Evolutionary conservation across 805 yeast genomes (phyloP).

Genomic region (Ogataea parapolymorpha): DNA sequence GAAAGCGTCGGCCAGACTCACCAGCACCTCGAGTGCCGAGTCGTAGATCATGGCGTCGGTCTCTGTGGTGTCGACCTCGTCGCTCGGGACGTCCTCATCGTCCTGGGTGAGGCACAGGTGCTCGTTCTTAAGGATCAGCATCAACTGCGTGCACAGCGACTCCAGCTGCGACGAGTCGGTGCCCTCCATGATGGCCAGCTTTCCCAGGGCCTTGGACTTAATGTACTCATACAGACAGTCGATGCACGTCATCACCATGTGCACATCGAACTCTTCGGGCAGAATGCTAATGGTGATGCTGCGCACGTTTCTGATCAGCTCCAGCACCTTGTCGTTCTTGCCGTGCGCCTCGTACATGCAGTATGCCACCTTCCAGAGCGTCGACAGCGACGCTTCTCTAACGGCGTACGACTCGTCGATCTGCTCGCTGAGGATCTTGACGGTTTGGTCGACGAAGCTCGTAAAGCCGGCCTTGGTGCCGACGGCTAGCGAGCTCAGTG

Average conservation of each 20-base stretch:
- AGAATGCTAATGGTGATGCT: conserved; percentile 57
- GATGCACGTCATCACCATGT: conserved; percentile 75
- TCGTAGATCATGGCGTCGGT: conserved; percentile 72
- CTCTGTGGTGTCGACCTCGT: conserved; percentile 50
- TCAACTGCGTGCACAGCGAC: conserved; percentile 63
- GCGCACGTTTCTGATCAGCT: conserved; percentile 65
- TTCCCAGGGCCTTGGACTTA: conserved; percentile 56
- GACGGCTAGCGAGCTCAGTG: conserved; percentile 79
- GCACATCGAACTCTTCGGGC: conserved; percentile 77
- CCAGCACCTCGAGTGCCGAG: conserved; percentile 80
- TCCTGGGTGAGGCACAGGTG: conserved; percentile 83
- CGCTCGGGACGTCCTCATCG: conserved; percentile 38
- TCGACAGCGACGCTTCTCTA: conserved; percentile 78
- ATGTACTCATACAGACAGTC: conserved; percentile 70
- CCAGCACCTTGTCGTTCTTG: conserved; percentile 53
- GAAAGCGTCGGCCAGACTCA: conserved; percentile 70
- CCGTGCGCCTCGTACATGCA: conserved; percentile 61
- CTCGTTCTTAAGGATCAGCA: conserved; percentile 72
- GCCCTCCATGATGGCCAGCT: conserved; percentile 62
- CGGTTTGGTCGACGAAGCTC: conserved; percentile 68
- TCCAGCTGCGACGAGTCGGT: conserved; percentile 58
- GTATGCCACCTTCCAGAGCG: conserved; percentile 79
- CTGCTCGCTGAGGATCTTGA: conserved; percentile 63
- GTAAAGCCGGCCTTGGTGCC: conserved; percentile 83
- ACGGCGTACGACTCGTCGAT: conserved; percentile 86